phyloP scores from a whole-genome alignment of 345 rosid species.

The Sisymbrium irio region DNA sequence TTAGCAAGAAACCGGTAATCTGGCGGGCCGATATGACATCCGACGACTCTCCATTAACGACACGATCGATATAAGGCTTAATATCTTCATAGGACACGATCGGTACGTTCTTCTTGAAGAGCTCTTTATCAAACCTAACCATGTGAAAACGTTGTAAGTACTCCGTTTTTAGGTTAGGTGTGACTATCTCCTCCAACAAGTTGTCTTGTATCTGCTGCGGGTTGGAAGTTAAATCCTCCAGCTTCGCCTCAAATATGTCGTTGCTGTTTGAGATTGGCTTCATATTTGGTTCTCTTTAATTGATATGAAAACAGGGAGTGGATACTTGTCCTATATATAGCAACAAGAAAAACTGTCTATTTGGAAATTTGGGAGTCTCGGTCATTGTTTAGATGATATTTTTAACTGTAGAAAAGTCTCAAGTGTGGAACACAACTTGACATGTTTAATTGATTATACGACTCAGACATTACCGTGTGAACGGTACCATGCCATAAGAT shows the following conservation, averaged over 20 bases:
- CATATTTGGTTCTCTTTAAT: conserved; percentile 26
- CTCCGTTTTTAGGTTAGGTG: conserved; percentile 50
- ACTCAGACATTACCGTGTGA: conserved; percentile 15
- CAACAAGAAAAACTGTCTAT: not conserved
- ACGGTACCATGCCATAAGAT: not conserved
- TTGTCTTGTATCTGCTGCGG: conserved; percentile 51
- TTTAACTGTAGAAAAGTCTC: conserved; percentile 7
- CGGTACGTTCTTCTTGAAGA: conserved; percentile 65
- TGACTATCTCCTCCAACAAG: conserved; percentile 52
- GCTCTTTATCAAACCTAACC: conserved; percentile 44
- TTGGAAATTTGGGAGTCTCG: not conserved
- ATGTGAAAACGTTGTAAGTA: conserved; percentile 53
- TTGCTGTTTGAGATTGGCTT: not conserved
- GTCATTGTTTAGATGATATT: conserved; percentile 18
- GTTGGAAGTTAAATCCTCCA: conserved; percentile 62
- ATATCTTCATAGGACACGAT: conserved; percentile 80
- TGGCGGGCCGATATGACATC: conserved; percentile 64
- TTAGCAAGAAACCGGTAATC: conserved; percentile 81
- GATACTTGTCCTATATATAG: conserved; percentile 23
- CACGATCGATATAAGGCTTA: conserved; percentile 62
- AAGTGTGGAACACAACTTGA: not conserved
- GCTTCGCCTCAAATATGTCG: conserved; percentile 40
- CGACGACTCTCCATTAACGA: conserved; percentile 68
- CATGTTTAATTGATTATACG: not conserved
- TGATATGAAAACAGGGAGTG: not conserved